Evolutionary conservation across 2,329 filamentous ascomycete genomes (phyloP).

Genomic region (Grosmannia serpens): DNA sequence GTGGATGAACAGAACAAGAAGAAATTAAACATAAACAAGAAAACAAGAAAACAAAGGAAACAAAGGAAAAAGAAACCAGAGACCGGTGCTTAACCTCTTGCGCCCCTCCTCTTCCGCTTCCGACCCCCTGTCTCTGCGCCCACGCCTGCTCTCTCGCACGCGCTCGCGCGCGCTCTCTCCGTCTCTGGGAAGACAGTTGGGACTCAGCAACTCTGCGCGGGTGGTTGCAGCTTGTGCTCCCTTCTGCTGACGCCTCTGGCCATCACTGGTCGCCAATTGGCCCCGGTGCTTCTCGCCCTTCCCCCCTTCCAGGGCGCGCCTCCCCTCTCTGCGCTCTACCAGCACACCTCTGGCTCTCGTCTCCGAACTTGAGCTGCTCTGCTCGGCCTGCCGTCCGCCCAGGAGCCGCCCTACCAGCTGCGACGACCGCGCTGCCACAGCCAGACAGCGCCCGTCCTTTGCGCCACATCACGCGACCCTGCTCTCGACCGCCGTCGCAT

Average conservation of each 20-base stretch:
- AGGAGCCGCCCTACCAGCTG: not conserved
- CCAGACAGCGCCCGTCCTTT: not conserved
- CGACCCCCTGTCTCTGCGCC: not conserved
- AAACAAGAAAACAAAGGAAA: no score
- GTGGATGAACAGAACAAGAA: not conserved
- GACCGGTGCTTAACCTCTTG: not conserved
- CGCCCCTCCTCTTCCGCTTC: not conserved
- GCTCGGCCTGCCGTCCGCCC: not conserved
- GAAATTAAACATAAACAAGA: no score
- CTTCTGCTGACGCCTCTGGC: not conserved
- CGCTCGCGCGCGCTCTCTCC: not conserved
- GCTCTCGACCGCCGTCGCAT: not conserved
- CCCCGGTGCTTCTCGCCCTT: not conserved
- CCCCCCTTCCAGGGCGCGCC: not conserved
- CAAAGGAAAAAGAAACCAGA: no score
- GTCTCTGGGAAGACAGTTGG: not conserved
- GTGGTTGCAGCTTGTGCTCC: not conserved
- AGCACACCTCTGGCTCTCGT: not conserved
- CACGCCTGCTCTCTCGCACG: not conserved
- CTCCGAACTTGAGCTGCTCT: not conserved
- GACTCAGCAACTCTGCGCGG: not conserved
- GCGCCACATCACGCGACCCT: not conserved
- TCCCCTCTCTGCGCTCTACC: not conserved
- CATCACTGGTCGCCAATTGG: not conserved
- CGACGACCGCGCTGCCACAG: not conserved